Evolutionary conservation across 2,329 filamentous ascomycete genomes (phyloP).

Genomic region (Scolecobasidium constrictum): DNA sequence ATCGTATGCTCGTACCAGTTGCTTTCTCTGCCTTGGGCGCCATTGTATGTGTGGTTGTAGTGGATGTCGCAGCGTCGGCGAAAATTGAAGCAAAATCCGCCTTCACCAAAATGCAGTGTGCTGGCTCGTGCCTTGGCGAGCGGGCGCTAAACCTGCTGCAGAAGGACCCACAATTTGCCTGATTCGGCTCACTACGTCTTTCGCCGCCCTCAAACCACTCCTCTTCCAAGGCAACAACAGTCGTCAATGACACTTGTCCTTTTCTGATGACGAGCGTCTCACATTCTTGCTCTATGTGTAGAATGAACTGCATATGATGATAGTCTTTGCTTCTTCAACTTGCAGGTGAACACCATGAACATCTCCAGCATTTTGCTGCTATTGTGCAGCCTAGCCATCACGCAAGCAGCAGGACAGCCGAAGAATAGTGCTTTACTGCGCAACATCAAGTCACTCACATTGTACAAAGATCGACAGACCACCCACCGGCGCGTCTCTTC

Average conservation of each 20-base stretch:
- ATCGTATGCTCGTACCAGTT: not conserved
- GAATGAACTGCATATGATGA: no score
- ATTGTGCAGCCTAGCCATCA: not conserved
- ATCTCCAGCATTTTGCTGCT: not conserved
- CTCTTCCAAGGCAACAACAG: not conserved
- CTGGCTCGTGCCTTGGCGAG: no score
- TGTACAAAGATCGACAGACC: conserved; percentile 58
- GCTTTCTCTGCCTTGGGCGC: not conserved
- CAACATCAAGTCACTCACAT: conserved; percentile 66
- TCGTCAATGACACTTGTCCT: not conserved
- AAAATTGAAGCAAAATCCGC: not conserved
- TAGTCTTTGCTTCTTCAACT: no score
- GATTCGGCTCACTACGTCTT: no score
- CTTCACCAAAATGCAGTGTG: no score
- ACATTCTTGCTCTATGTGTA: no score
- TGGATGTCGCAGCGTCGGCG: not conserved
- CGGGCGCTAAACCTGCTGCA: no score
- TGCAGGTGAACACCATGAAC: not conserved
- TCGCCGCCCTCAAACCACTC: no score
- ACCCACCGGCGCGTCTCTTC: conserved; percentile 64
- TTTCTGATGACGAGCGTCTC: no score
- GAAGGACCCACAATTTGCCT: no score
- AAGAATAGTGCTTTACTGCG: conserved; percentile 47
- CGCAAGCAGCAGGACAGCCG: conserved; percentile 2
- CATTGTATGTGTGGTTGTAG: not conserved